These are phyloP conservation scores for Talaromyces sp. DNA, from an alignment of 2,329 filamentous ascomycete species.

Conservation along the genomic window DNA sequence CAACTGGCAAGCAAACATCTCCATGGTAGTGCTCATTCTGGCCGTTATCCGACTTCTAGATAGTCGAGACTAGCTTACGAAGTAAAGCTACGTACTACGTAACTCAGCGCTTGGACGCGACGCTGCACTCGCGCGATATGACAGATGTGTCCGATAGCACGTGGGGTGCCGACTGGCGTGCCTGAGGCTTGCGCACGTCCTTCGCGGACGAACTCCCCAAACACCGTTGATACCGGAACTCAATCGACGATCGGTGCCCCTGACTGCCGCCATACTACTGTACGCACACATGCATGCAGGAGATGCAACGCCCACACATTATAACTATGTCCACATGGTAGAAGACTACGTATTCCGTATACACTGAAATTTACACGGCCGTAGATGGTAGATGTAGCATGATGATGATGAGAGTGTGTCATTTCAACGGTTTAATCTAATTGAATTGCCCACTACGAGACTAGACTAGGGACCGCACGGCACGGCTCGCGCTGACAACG, in stretches of 20 bases:
- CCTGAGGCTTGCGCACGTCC: not conserved
- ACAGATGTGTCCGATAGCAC: not conserved
- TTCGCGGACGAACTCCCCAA: too few species aligned
- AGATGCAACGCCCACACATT: not conserved
- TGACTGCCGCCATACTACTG: not conserved
- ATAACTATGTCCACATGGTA: not conserved
- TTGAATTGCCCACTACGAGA: not conserved
- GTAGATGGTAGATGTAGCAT: not conserved
- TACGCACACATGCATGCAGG: not conserved
- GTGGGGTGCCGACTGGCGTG: not conserved
- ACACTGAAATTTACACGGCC: too few species aligned
- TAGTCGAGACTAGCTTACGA: not conserved
- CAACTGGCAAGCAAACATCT: not conserved
- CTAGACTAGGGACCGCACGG: not conserved
- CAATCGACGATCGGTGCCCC: not conserved
- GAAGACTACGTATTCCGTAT: too few species aligned
- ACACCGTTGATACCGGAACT: not conserved
- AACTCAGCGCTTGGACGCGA: too few species aligned
- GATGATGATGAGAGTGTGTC: not conserved
- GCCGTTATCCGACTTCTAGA: not conserved
- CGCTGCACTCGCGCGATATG: not conserved
- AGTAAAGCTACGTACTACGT: not conserved
- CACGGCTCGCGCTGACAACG: not conserved
- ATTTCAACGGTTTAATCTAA: not conserved
- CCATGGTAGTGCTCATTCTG: not conserved